Percentiles rank a stretch among this genome's conserved stretches.
Evolutionary conservation across 2,329 filamentous ascomycete genomes (phyloP).

Genomic region (Colletotrichum plurivorum): DNA sequence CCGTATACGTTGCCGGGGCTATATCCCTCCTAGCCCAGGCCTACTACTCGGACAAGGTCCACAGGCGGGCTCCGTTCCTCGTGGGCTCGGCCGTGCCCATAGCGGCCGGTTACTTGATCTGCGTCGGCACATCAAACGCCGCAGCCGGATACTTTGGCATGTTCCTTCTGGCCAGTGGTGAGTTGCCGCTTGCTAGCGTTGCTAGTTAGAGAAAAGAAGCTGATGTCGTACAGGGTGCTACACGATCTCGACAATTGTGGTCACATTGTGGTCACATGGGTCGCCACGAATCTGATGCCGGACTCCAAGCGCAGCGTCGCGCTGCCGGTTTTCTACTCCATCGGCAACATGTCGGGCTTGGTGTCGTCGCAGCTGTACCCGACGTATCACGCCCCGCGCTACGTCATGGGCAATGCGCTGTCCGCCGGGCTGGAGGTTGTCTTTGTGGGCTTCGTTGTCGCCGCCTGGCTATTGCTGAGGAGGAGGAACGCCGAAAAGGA

Average conservation of each 20-base stretch:
- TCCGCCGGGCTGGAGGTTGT: conserved; percentile 46
- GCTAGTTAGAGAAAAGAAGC: too few relatives aligned
- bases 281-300: conserved; percentile 50
- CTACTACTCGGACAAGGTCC: conserved; percentile 48
- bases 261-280: conserved; percentile 46
- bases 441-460: conserved; percentile 8
- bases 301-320: conserved; percentile 51
- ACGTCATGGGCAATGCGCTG: conserved; percentile 42
- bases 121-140: conserved; percentile 46
- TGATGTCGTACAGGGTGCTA: conserved; percentile 5
- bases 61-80: conserved; percentile 48
- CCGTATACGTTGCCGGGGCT: conserved; percentile 40
- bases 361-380: conserved; percentile 52
- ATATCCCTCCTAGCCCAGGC: conserved; percentile 33
- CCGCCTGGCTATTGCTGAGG: conserved; percentile 9
- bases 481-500: conserved; percentile 27
- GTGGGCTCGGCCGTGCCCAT: conserved; percentile 48
- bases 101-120: conserved; percentile 51
- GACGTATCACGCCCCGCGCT: conserved; percentile 48
- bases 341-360: conserved; percentile 49
- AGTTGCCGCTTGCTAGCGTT: not conserved
- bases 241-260: conserved; percentile 12
- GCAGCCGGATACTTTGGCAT: conserved; percentile 50
- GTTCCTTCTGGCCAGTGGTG: conserved; percentile 46
- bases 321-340: conserved; percentile 47